Evolutionary conservation across 495 filamentous ascomycete species (phyloP).

Genomic region (Trichoderma reesei): DNA sequence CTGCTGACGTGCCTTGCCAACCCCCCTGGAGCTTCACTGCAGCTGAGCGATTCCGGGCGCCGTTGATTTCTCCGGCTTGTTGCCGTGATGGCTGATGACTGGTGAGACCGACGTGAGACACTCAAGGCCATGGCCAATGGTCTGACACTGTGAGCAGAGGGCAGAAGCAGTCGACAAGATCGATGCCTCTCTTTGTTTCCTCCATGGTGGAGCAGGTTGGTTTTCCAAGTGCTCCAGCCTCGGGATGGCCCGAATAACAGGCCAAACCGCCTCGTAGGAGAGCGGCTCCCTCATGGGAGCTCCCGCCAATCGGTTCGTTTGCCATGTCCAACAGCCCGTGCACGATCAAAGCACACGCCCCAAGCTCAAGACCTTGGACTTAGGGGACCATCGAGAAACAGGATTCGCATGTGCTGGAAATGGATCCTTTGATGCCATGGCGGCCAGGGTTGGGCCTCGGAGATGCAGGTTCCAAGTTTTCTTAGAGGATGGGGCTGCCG

Average conservation of each 20-base stretch:
- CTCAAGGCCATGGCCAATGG: not conserved
- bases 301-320: conserved; percentile 1
- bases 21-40: not conserved
- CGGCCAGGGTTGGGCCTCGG: too few relatives aligned
- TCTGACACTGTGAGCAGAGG: too few relatives aligned
- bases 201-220: too few relatives aligned
- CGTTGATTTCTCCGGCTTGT: not conserved
- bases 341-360: not conserved
- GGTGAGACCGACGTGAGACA: not conserved
- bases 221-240: too few relatives aligned
- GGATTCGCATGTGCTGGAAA: too few relatives aligned
- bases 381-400: too few relatives aligned
- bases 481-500: too few relatives aligned
- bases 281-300: not conserved
- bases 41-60: not conserved
- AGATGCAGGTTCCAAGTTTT: too few relatives aligned
- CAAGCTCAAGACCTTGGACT: not conserved
- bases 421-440: too few relatives aligned
- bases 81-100: not conserved
- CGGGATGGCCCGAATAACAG: not conserved
- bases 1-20: not conserved
- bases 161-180: too few relatives aligned
- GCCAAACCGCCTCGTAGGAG: not conserved
- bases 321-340: not conserved
- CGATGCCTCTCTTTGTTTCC: too few relatives aligned